A percentile compares a stretch with the other conserved stretches of the same genome.
These are phyloP conservation scores for Cicer chorassanicum DNA, from an alignment of 306 rosid species.

Conservation along the genomic window DNA sequence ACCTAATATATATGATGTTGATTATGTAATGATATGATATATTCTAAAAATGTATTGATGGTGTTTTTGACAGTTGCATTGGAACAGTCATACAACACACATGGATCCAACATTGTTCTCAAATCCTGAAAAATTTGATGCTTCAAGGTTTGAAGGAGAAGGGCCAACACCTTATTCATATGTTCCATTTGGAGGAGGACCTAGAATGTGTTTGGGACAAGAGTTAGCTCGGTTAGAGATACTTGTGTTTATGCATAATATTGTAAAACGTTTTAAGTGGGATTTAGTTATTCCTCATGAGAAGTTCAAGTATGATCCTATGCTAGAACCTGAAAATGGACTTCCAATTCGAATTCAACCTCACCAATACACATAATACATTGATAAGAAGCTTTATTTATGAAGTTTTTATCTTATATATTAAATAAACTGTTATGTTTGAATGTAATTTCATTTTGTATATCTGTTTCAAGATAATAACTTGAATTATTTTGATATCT, in stretches of 20 bases:
- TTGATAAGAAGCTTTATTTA: neutral
- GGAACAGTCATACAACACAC: slow-evolving; percentile 54
- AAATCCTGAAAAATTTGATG: slow-evolving; percentile 56
- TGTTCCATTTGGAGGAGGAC: slow-evolving; percentile 67
- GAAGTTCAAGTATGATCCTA: slow-evolving; percentile 58
- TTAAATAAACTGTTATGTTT: neutral
- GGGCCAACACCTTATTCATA: slow-evolving; percentile 53
- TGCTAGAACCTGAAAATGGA: slow-evolving; percentile 53
- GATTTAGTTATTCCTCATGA: slow-evolving; percentile 47
- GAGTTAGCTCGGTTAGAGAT: slow-evolving; percentile 62
- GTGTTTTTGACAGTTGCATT: slow-evolving; percentile 49
- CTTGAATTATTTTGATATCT: neutral
- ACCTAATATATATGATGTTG: neutral
- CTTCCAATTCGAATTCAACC: slow-evolving; percentile 55
- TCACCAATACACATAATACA: neutral
- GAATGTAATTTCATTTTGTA: slow-evolving; percentile 25
- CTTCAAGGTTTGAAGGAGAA: slow-evolving; percentile 58
- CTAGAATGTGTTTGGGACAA: slow-evolving; percentile 65
- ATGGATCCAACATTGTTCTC: slow-evolving; percentile 49
- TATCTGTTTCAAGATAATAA: too few relatives aligned
- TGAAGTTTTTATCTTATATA: slow-evolving; percentile 27
- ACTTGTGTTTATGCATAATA: slow-evolving; percentile 55
- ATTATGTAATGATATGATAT: slow-evolving; percentile 5
- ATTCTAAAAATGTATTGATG: neutral
- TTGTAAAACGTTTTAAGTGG: slow-evolving; percentile 61